These are phyloP conservation scores for Ophiocordyceps robertsii DNA, from an alignment of 2,329 filamentous ascomycete genomes.

Conservation along the genomic window DNA sequence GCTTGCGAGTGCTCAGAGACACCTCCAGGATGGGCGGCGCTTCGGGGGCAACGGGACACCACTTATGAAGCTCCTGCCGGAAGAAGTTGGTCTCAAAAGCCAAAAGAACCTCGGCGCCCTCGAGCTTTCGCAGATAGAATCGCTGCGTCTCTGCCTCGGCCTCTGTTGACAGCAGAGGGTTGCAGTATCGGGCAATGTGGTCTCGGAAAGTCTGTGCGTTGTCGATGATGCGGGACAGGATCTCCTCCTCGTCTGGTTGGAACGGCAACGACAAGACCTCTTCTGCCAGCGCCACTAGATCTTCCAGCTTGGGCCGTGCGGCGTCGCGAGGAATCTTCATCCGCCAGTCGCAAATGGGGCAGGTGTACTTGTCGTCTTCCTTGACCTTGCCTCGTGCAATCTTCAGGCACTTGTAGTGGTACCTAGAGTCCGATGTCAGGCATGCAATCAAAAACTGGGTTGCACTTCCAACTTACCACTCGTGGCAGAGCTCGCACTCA, in stretches of 20 bases:
- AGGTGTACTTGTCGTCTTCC: slow-evolving; percentile 96
- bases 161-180: slow-evolving; percentile 64
- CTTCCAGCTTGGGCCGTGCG: slow-evolving; percentile 86
- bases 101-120: slow-evolving; percentile 87
- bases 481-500: slow-evolving; percentile 93
- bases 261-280: slow-evolving; percentile 75
- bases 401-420: slow-evolving; percentile 95
- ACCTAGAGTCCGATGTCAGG: slow-evolving; percentile 37
- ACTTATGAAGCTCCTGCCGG: slow-evolving; percentile 87
- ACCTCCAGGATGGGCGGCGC: slow-evolving; percentile 75
- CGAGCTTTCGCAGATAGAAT: slow-evolving; percentile 93
- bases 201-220: slow-evolving; percentile 75
- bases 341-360: slow-evolving; percentile 93
- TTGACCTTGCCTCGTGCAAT: slow-evolving; percentile 96
- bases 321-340: slow-evolving; percentile 95
- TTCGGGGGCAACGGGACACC: slow-evolving; percentile 77
- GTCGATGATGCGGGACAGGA: slow-evolving; percentile 73
- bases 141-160: slow-evolving; percentile 82
- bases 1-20: slow-evolving; percentile 87
- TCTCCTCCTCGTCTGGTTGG: slow-evolving; percentile 87
- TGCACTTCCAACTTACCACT: slow-evolving; percentile 59
- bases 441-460: neutral
- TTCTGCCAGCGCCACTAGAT: slow-evolving; percentile 70
- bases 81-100: slow-evolving; percentile 96
- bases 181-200: slow-evolving; percentile 69